Conservation (phyloP, 2,329 filamentous ascomycete species). For the Nectriaceae sp. region DNA sequence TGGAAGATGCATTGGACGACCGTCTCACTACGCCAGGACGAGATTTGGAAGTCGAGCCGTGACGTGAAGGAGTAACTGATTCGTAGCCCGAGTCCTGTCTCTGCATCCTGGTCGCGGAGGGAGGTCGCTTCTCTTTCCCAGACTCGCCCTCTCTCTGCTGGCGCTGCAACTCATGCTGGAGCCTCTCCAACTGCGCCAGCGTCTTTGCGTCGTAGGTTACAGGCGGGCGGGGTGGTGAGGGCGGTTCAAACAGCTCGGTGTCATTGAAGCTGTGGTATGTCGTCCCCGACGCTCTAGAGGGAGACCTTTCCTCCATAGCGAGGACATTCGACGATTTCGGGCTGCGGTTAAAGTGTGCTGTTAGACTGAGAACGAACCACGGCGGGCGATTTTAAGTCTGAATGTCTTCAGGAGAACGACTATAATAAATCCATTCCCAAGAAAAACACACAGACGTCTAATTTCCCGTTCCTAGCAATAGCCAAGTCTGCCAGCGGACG, state of each 20-base stretch:
- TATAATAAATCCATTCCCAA: constrained; percentile 17
- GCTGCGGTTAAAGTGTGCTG: background rate
- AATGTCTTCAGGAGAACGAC: constrained; percentile 10
- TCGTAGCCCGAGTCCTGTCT: constrained; percentile 63
- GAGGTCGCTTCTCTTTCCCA: constrained; percentile 29
- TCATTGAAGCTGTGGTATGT: constrained; percentile 59
- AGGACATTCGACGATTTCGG: constrained; percentile 19
- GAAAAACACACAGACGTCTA: constrained; percentile 15
- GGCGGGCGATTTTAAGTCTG: background rate
- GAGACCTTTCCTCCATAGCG: constrained; percentile 38
- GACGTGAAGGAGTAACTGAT: constrained; percentile 44
- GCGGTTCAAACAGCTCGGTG: constrained; percentile 48
- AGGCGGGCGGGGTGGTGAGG: constrained; percentile 28
- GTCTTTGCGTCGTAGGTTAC: constrained; percentile 24
- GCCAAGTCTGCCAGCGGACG: constrained; percentile 17
- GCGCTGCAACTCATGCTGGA: constrained; percentile 22
- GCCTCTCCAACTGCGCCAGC: constrained; percentile 22
- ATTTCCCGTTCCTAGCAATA: constrained; percentile 24
- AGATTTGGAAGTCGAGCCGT: constrained; percentile 39
- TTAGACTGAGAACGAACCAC: background rate
- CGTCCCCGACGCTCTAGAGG: constrained; percentile 48
- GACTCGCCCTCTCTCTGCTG: constrained; percentile 17
- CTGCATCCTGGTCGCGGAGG: constrained; percentile 44
- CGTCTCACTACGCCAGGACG: constrained; percentile 33
- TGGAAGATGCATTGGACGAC: constrained; percentile 36